Evolutionary conservation across 768 basidiomycete genomes (phyloP).

Genomic region (Auriscalpium vulgare): DNA sequence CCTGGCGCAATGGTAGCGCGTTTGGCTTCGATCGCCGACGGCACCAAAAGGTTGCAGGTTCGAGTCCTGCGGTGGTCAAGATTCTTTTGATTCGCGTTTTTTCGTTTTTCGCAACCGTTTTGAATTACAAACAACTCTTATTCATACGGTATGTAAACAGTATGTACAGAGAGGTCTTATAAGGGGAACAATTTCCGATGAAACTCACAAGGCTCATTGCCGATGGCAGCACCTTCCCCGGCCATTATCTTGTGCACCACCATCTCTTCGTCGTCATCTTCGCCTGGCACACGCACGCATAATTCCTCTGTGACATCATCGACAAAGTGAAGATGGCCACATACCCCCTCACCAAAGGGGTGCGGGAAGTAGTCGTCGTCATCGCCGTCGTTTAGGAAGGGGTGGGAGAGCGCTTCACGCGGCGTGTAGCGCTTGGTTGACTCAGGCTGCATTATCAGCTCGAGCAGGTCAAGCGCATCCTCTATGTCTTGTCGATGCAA

Average conservation of each 20-base stretch:
- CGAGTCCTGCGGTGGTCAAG: conserved; percentile 76
- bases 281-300: conserved; percentile 36
- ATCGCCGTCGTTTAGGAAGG: conserved; percentile 56
- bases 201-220: conserved; percentile 26
- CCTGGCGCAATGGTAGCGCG: conserved; percentile 94
- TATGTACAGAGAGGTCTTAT: too few species aligned
- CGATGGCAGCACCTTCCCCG: conserved; percentile 27
- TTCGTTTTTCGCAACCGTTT: not conserved
- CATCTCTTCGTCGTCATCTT: conserved; percentile 8
- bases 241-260: conserved; percentile 15
- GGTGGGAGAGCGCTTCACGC: conserved; percentile 65
- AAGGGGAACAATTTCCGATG: conserved; percentile 8
- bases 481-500: conserved; percentile 49
- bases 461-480: conserved; percentile 67
- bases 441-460: conserved; percentile 67
- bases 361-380: conserved; percentile 70
- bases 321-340: conserved; percentile 49
- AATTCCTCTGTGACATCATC: conserved; percentile 54
- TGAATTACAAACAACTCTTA: not conserved
- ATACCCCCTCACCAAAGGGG: conserved; percentile 59
- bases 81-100: not conserved
- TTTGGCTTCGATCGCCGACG: conserved; percentile 80
- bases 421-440: conserved; percentile 74
- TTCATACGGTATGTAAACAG: too few species aligned
- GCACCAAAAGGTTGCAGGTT: conserved; percentile 94